Evolutionary conservation across 108 stramenopile genomes (phyloP), one percentile per base, ranked within the genome.

Genomic region (Nitzschia sp.): DNA sequence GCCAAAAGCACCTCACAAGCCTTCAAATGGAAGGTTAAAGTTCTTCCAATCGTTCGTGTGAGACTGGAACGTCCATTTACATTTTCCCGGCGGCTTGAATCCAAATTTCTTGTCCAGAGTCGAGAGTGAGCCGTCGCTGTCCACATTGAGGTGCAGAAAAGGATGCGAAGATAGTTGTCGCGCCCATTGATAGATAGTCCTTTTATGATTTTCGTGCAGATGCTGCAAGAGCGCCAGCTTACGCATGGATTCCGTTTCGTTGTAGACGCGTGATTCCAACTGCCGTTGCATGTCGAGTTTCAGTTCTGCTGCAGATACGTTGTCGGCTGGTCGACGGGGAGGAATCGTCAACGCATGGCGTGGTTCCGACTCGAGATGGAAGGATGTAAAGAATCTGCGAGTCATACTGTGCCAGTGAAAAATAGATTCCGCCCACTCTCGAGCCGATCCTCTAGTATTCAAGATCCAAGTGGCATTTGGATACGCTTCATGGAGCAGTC

Each of bases 401-500:
- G 72, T 73, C 23, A 55, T 35, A 26, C 64, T 58, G 34, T 73
- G 42, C 78, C 78, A 79, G 30, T 73, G 78, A 47, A 64, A 57
- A 2, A 79, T 56, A 0, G 67, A 68, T 28, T 51, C 33, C 9
- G 78, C 71, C 78, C 78, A 79, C 15, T 45, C 54, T 0, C 32
- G 19, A 1, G 78, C 42, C 28, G 51, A 42, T 8, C 3, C n/a
- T 29, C 78, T 45, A 8, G 5, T 34, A 26, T 66, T 58, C 54
- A 79, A 45, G 35, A 79, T 73, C 72, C 72, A 79, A 56, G 64
- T 56, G 5, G 71, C 71, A 15, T 67, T 54, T 5, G 77, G 77
- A 68, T 64, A 73, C 1, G 34, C 57, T 49, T 77, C 34, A 49
- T 71, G 63, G 53, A 79, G 26, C 45, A 70, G 35, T 9, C 72